These are phyloP conservation scores for Aspergillus ibericus DNA, from an alignment of 2,329 filamentous ascomycete genomes.

Conservation along the genomic window DNA sequence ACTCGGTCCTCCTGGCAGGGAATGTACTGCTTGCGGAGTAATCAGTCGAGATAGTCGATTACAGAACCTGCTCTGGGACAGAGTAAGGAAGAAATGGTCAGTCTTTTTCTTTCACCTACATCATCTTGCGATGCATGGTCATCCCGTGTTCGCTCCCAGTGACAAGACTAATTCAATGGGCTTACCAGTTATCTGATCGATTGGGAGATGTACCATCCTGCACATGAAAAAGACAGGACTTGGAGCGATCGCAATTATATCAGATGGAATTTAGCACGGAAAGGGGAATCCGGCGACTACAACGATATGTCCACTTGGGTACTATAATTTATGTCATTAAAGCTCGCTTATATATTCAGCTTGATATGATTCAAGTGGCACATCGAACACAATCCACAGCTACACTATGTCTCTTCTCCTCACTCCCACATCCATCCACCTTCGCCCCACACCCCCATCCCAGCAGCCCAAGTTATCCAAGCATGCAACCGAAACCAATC, in stretches of 20 bases:
- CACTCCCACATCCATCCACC: too few species aligned
- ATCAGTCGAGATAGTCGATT: background rate
- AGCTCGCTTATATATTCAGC: too few species aligned
- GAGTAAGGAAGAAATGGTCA: background rate
- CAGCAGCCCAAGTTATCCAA: too few species aligned
- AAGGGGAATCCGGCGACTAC: background rate
- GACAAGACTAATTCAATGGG: background rate
- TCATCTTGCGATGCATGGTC: background rate
- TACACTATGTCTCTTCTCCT: too few species aligned
- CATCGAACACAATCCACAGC: too few species aligned
- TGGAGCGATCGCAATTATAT: background rate
- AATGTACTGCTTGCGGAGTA: background rate
- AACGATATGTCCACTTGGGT: background rate
- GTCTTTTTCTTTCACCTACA: background rate
- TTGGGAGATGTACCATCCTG: background rate
- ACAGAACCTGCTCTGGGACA: conserved; percentile 3
- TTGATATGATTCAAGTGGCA: too few species aligned
- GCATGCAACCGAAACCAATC: too few species aligned
- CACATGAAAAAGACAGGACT: background rate
- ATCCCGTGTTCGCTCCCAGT: too few species aligned
- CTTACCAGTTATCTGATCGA: background rate
- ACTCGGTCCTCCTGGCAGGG: background rate
- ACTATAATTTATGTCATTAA: background rate
- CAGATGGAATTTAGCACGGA: background rate
- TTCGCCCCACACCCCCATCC: too few species aligned